Evolutionary conservation across 202 grass and related monocot genomes (phyloP), one percentile per base, ranked within the genome.

Genomic region (Carex arenaria): DNA sequence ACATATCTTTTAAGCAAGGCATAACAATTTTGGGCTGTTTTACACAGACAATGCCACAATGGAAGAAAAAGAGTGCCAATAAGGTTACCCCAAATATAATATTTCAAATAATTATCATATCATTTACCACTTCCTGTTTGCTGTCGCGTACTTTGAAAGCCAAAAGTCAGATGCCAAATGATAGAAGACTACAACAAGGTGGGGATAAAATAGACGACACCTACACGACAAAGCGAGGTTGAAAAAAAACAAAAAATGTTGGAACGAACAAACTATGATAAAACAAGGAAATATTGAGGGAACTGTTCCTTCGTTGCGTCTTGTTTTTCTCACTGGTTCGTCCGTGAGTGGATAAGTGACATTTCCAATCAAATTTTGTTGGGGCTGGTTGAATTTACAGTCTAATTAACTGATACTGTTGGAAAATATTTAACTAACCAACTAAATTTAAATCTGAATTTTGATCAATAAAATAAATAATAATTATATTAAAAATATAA

Each of bases 181-280:
- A 64, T 20, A 7, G 19, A 66, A 81, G 34, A 36, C 17, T 47
- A 81, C 78, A 81, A 66, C 60, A 40, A 81, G 42, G 32, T 81
- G 36, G 45, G 13, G n/a, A 81, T 45, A 80, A 79, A 65, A 81
- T 38, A 81, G 78, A 51, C 45, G 56, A 66, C 70, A 73, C 20
- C 42, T 52, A 52, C 5, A 17, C 52, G 56, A 81, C 76, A 81
- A 63, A 65, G 11, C 77, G 19, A 63, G 8, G 5, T n/a, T 43
- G n/a, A 81, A 61, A 79, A 38, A 62, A 34, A 79, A 28, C 20
- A 52, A 72, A 72, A 51, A 73, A 73, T 73, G 70, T 28, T 72
- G 7, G 10, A 51, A 28, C 5, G 20, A 73, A 72, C 3, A 47
- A 10, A 22, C 17, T 3, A 49, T 23, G 68, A 71, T 45, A 47